Conservation (phyloP, 2,329 filamentous ascomycete species). For the Xylaria sp. region DNA sequence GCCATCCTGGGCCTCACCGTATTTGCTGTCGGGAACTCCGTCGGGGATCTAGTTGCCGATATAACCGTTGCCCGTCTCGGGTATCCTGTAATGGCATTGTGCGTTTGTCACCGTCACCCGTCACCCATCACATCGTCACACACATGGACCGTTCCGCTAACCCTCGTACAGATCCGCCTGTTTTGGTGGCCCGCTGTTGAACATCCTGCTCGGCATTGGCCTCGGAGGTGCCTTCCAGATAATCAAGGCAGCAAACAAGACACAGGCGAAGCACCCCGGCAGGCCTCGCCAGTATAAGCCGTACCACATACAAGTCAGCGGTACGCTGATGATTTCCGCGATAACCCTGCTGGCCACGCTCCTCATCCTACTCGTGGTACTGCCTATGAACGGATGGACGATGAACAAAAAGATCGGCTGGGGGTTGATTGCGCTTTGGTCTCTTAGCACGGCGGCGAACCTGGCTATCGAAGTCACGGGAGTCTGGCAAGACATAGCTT, state of each 20-base stretch:
- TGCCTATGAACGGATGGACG: slow-evolving; percentile 84
- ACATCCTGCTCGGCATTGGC: slow-evolving; percentile 94
- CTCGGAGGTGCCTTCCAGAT: slow-evolving; percentile 88
- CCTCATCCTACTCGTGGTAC: slow-evolving; percentile 73
- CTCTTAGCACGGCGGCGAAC: slow-evolving; percentile 77
- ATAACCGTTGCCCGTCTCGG: slow-evolving; percentile 92
- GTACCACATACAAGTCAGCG: slow-evolving; percentile 82
- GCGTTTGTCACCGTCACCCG: slow-evolving; percentile 41
- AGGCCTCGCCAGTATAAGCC: slow-evolving; percentile 68
- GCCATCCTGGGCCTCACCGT: slow-evolving; percentile 93
- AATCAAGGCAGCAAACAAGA: slow-evolving; percentile 67
- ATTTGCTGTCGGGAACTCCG: slow-evolving; percentile 93
- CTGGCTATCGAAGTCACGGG: slow-evolving; percentile 76
- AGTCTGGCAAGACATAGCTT: slow-evolving; percentile 46
- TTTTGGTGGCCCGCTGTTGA: slow-evolving; percentile 98
- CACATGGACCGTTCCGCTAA: slow-evolving; percentile 25
- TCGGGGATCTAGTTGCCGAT: slow-evolving; percentile 92
- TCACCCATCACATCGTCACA: slow-evolving; percentile 1
- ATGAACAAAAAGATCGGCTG: slow-evolving; percentile 83
- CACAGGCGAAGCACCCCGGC: slow-evolving; percentile 68
- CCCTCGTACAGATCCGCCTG: slow-evolving; percentile 70
- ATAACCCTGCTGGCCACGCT: slow-evolving; percentile 83
- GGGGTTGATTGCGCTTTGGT: slow-evolving; percentile 80
- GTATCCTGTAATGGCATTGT: slow-evolving; percentile 92
- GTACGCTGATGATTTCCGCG: slow-evolving; percentile 82